These are phyloP conservation scores for Glarea lozoyensis DNA, from an alignment of 495 filamentous ascomycete species.

Conservation along the genomic window DNA sequence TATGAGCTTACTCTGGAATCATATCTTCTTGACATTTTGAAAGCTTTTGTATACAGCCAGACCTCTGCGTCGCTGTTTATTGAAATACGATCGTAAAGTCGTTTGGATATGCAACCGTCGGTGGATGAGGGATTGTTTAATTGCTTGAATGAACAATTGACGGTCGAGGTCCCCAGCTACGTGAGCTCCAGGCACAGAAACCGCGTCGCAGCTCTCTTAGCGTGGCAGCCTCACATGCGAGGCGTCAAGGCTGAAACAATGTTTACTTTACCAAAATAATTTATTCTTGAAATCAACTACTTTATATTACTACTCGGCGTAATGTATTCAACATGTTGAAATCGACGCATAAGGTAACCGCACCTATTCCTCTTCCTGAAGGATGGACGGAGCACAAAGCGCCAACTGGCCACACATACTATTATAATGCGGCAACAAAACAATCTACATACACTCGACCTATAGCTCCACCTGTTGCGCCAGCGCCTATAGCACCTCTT, in stretches of 20 bases:
- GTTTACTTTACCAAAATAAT: slow-evolving; percentile 8
- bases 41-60: not conserved
- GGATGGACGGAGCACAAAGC: slow-evolving; percentile 94
- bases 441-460: slow-evolving; percentile 81
- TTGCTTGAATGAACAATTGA: not conserved
- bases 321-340: slow-evolving; percentile 41
- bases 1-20: slow-evolving; percentile 76
- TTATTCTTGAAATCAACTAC: not conserved
- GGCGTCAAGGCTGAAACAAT: slow-evolving; percentile 2
- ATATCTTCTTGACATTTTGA: slow-evolving; percentile 87
- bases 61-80: not conserved
- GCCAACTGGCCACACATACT: slow-evolving; percentile 81
- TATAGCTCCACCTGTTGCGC: slow-evolving; percentile 21
- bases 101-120: too few relatives aligned
- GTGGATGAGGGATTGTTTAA: not conserved
- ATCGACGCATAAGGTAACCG: slow-evolving; percentile 49
- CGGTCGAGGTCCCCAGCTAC: slow-evolving; percentile 20
- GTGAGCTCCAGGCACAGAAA: too few relatives aligned
- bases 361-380: slow-evolving; percentile 52
- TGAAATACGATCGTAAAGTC: too few relatives aligned
- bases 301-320: too few relatives aligned
- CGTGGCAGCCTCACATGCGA: not conserved
- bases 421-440: slow-evolving; percentile 80
- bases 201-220: slow-evolving; percentile 10
- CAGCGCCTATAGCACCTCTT: slow-evolving; percentile 11